Conservation (phyloP, 1,284 basidiomycete species). For the Ustilago sp. region DNA sequence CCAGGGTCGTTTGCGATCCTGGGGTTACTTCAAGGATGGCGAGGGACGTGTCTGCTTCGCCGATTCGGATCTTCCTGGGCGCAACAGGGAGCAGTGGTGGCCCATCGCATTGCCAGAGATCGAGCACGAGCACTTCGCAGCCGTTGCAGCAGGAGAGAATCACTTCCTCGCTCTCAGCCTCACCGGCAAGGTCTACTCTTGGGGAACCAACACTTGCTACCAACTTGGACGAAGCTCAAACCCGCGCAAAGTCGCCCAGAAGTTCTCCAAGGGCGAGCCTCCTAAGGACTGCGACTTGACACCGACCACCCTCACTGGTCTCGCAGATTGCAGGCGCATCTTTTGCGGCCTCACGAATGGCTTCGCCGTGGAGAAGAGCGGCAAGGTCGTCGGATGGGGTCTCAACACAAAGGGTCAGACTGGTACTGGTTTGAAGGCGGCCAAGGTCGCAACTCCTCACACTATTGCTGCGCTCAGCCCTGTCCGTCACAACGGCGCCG, state of each 20-base stretch:
- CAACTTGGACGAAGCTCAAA: slow-evolving; percentile 86
- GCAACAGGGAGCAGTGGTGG: slow-evolving; percentile 59
- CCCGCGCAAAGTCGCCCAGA: slow-evolving; percentile 64
- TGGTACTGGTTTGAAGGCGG: slow-evolving; percentile 73
- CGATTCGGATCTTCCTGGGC: slow-evolving; percentile 56
- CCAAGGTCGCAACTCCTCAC: slow-evolving; percentile 77
- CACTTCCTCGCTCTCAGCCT: slow-evolving; percentile 88
- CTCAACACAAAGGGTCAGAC: slow-evolving; percentile 82
- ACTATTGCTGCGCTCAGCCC: slow-evolving; percentile 78
- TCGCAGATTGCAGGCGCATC: slow-evolving; percentile 81
- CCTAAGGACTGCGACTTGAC: slow-evolving; percentile 84
- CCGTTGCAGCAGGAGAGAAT: slow-evolving; percentile 84
- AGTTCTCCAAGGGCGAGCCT: slow-evolving; percentile 69
- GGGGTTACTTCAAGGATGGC: slow-evolving; percentile 79
- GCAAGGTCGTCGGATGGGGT: slow-evolving; percentile 90
- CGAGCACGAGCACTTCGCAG: slow-evolving; percentile 75
- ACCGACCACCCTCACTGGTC: slow-evolving; percentile 78
- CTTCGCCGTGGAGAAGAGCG: slow-evolving; percentile 85
- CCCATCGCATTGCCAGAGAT: slow-evolving; percentile 69
- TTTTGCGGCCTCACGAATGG: slow-evolving; percentile 87
- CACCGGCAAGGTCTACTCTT: slow-evolving; percentile 81
- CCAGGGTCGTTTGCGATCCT: slow-evolving; percentile 78
- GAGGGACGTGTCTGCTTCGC: slow-evolving; percentile 90
- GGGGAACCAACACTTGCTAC: slow-evolving; percentile 85
- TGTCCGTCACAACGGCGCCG: slow-evolving; percentile 73